Conservation (phyloP, 2,329 filamentous ascomycete genomes). For the Cryphonectria parasitica region DNA sequence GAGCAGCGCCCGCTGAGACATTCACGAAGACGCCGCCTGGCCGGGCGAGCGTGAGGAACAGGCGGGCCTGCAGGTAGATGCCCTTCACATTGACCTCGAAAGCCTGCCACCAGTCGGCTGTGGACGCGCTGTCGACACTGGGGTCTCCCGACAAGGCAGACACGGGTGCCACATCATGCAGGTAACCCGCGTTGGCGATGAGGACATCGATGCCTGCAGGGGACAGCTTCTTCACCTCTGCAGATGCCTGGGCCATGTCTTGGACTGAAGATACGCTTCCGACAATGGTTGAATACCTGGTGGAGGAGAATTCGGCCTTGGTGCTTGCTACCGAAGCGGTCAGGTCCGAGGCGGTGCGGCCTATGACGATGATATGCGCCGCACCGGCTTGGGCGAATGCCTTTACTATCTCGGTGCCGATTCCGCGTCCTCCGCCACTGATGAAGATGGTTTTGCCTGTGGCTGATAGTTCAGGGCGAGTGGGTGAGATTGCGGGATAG, state of each 20-base stretch:
- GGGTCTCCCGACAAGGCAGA: conserved; percentile 26
- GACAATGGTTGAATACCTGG: conserved; percentile 29
- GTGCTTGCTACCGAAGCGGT: conserved; percentile 17
- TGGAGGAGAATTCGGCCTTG: not conserved
- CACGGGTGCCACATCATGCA: conserved; percentile 30
- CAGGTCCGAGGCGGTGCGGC: conserved; percentile 36
- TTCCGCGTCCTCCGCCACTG: conserved; percentile 54
- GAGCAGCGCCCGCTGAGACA: conserved; percentile 30
- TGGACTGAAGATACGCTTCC: conserved; percentile 30
- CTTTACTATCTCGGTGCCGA: conserved; percentile 53
- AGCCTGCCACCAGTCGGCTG: conserved; percentile 34
- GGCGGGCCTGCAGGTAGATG: conserved; percentile 31
- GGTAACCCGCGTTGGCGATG: conserved; percentile 36
- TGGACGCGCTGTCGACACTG: not conserved
- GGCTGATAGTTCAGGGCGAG: conserved; percentile 33
- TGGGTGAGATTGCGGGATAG: conserved; percentile 37
- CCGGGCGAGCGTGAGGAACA: conserved; percentile 30
- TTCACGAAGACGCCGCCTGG: conserved; percentile 33
- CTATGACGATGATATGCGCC: conserved; percentile 54
- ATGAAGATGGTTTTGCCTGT: conserved; percentile 51
- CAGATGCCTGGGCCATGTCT: conserved; percentile 23
- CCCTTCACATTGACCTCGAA: conserved; percentile 36
- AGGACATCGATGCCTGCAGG: conserved; percentile 35
- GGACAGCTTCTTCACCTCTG: conserved; percentile 6
- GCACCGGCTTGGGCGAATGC: conserved; percentile 56